phyloP scores from a whole-genome alignment of 108 stramenopile genomes.

The Chaetoceros muelleri region DNA sequence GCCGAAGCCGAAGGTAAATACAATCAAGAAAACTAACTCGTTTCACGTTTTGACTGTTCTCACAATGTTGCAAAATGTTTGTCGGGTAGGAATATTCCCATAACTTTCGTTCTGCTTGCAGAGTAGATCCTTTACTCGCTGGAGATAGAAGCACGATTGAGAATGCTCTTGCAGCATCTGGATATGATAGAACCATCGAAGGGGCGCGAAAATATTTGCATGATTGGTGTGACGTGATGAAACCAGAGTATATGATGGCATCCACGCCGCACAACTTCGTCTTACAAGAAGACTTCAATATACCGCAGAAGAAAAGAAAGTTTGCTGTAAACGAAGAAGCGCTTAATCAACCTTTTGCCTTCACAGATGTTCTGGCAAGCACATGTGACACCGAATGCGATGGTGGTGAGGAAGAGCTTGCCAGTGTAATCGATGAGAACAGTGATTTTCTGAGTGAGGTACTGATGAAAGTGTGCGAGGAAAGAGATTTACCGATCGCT shows the following conservation, averaged over 20 bases:
- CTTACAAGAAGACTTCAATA: conserved; percentile 25
- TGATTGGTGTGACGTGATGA: conserved; percentile 77
- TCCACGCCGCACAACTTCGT: conserved; percentile 83
- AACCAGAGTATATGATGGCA: conserved; percentile 90
- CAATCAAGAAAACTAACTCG: background rate
- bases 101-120: conserved; percentile 67
- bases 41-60: conserved; percentile 1
- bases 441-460: conserved; percentile 71
- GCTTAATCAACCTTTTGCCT: conserved; percentile 56
- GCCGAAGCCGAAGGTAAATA: conserved; percentile 32
- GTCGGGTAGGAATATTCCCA: conserved; percentile 27
- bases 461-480: conserved; percentile 70
- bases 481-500: conserved; percentile 71
- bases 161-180: conserved; percentile 41
- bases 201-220: conserved; percentile 67
- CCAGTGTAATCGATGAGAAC: conserved; percentile 59
- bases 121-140: conserved; percentile 82
- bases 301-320: conserved; percentile 15
- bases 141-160: conserved; percentile 56
- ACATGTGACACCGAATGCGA: conserved; percentile 27
- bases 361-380: conserved; percentile 17
- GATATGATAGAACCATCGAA: conserved; percentile 51
- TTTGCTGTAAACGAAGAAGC: conserved; percentile 45
- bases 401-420: conserved; percentile 35
- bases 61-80: background rate